Evolutionary conservation across 225 moss, liverwort and hornwort species (phyloP), one percentile per base, ranked within the genome.

Genomic region (Thuidium tamariscinum): DNA sequence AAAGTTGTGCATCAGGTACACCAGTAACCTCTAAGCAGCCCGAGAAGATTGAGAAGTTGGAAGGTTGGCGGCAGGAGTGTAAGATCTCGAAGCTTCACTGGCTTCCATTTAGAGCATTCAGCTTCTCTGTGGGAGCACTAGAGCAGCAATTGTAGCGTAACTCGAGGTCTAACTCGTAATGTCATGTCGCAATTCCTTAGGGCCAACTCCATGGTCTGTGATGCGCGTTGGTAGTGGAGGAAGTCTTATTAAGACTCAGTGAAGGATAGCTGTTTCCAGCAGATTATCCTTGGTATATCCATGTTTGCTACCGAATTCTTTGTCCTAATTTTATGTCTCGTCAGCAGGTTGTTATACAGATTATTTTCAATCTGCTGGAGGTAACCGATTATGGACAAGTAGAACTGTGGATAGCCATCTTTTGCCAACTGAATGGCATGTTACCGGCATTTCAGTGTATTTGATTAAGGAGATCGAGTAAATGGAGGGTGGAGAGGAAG

Each of bases 11-110:
- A 76, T 82, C 93, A 30, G 89, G 86, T 49, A 86, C 77, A n/a
- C 20, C 79, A 57, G 74, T 80, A 34, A 89, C 83, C 46, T 81
- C 88, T 70, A 95, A 99, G 86, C 95, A 95, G 86, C 73, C 86
- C 27, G 90, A 95, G 48, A 95, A 90, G 89, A 64, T 89, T 59
- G 82, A 87, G 52, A 96, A 94, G 75, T 86, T 97, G 80, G 85
- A 93, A 74, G 88, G 77, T 37, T 94, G 94, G 93, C 87, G 90
- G 88, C 89, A 92, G 84, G 98, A 95, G 81, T 96, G 89, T 91
- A 89, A 83, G 92, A 82, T 77, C 81, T 96, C 48, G 97, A 97
- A 90, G 88, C 87, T 41, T 87, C 90, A 80, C 86, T 92, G 17
- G 27, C 84, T 80, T 84, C 89, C 23, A 60, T 66, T 37, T 87